These are phyloP conservation scores for Croton laevigatus DNA, from an alignment of 441 rosid species.

Conservation along the genomic window DNA sequence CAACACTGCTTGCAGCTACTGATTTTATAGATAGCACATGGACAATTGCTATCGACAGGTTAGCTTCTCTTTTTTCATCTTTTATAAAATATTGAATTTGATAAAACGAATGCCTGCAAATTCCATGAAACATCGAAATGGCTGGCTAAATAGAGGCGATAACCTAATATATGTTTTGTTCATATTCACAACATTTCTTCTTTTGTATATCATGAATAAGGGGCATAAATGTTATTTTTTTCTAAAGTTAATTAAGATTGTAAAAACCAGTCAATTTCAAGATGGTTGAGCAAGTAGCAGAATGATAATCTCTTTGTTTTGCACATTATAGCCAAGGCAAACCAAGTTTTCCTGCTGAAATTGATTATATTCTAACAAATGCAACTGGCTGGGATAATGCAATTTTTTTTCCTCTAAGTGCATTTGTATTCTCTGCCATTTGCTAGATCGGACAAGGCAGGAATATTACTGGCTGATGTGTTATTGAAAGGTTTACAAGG, in stretches of 20 bases:
- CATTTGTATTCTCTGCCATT: slow-evolving; percentile 21
- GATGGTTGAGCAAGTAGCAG: too few relatives aligned
- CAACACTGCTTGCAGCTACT: slow-evolving; percentile 67
- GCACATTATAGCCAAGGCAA: background rate
- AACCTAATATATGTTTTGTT: too few relatives aligned
- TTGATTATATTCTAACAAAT: background rate
- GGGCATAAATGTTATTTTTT: too few relatives aligned
- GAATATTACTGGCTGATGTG: slow-evolving; percentile 82
- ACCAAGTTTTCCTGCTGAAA: background rate
- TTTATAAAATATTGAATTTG: too few relatives aligned
- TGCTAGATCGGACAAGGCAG: slow-evolving; percentile 82
- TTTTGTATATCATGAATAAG: too few relatives aligned
- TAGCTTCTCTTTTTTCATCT: slow-evolving; percentile 18
- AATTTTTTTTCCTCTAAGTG: slow-evolving; percentile 2
- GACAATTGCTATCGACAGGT: slow-evolving; percentile 91
- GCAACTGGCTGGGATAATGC: background rate
- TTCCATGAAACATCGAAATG: too few relatives aligned
- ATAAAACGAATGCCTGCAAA: too few relatives aligned
- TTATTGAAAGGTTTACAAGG: slow-evolving; percentile 83
- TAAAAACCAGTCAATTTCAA: too few relatives aligned
- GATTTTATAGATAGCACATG: slow-evolving; percentile 84
- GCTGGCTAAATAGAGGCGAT: too few relatives aligned
- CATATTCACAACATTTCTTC: too few relatives aligned
- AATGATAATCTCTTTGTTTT: background rate
- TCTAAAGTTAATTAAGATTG: too few relatives aligned